Evolutionary conservation across 176 grass and related monocot species (phyloP).

Genomic region (Rhynchospora tenuis): DNA sequence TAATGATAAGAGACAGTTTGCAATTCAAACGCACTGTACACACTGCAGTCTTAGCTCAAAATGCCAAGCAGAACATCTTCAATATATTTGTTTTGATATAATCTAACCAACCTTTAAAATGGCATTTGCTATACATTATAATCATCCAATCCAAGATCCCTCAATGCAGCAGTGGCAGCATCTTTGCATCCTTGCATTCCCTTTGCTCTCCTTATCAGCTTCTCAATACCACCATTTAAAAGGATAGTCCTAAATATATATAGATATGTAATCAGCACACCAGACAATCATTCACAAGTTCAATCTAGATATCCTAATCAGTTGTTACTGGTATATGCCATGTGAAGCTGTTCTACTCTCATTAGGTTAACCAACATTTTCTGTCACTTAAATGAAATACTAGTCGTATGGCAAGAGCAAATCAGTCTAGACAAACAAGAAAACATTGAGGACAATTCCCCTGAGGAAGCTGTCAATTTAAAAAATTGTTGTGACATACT

Average conservation of each 20-base stretch:
- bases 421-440: neutral
- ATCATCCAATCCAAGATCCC: slow-evolving; percentile 77
- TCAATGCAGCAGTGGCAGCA: slow-evolving; percentile 77
- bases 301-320: neutral
- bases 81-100: neutral
- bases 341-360: neutral
- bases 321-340: neutral
- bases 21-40: neutral
- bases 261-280: neutral
- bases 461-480: neutral
- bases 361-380: neutral
- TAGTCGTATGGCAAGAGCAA: neutral
- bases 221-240: slow-evolving; percentile 68
- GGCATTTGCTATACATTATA: slow-evolving; percentile 52
- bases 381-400: neutral
- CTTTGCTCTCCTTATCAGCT: slow-evolving; percentile 78
- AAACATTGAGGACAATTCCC: neutral
- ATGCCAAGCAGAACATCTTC: neutral
- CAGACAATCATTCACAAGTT: neutral
- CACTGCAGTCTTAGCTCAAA: neutral
- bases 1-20: neutral
- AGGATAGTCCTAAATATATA: slow-evolving; percentile 48
- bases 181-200: slow-evolving; percentile 67
- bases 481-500: neutral
- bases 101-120: neutral